Base-by-base conservation (phyloP, 2,329 filamentous ascomycete genomes). In the Parafenestella ontariensis region DNA sequence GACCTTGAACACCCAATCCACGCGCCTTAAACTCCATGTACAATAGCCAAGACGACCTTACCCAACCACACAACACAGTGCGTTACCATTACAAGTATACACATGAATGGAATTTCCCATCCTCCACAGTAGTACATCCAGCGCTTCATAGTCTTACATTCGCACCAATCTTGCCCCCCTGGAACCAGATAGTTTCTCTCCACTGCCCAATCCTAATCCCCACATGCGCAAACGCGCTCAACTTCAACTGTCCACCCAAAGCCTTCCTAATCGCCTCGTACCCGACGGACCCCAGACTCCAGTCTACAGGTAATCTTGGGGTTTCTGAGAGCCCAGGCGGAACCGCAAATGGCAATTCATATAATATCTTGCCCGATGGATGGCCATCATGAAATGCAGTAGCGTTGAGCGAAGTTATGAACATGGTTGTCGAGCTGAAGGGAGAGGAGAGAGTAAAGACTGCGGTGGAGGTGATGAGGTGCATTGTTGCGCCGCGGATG, bases 301-400 rank as follows among this genome's bases (percentile, higher is more conserved):
- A 94, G 36, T 89, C 82, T 0, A 98, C 94, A 0, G 94, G 93
- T 37, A 99, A 72, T 52, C 84, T 84, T 0, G 94, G 94, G 0
- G 89, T 91, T 51, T 84, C 78, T 1, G 88, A 90, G 1, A 85
- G 72, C 0, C 92, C 91, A 0, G 93, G 92, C 0, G 89, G 88
- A 1, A 92, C 89, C 2, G 86, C 84, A 67, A 98, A 94, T 0
- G 90, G 86, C 15, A 86, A 72, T 34, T 88, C 82, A 71, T 95
- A 91, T 21, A 89, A 64, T 53, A 98, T 97, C 23, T 82, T 85
- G 1, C 93, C 95, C 0, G 96, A 82, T 1, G 87, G 84, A 47
- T 94, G 87, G 8, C 87, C 90, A 59, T 96, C 92, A 75, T 96
- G 96, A 57, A 87, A 89, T 0, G 95, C 92, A 1, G 89, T 92